Percentiles rank a stretch among this genome's conserved stretches.
These are phyloP conservation scores for Straminergon stramineum DNA, from an alignment of 225 moss, liverwort and hornwort species.

Conservation along the genomic window DNA sequence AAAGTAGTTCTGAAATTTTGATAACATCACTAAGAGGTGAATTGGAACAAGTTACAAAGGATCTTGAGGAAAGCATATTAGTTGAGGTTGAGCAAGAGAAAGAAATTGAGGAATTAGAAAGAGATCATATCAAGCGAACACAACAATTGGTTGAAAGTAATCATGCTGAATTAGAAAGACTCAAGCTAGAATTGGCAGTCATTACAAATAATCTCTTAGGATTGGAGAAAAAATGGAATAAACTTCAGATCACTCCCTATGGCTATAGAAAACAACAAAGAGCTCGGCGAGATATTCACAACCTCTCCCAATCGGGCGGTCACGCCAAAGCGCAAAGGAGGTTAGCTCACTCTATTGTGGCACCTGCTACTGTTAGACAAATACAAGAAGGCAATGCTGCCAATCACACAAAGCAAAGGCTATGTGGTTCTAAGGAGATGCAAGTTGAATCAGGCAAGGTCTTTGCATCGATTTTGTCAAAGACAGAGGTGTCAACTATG, in stretches of 20 bases:
- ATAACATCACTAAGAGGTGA: not conserved
- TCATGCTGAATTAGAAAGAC: no score
- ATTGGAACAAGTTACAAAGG: accelerated
- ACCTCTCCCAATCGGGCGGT: accelerated
- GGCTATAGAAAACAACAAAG: no score
- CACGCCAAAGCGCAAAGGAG: accelerated
- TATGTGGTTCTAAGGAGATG: accelerated
- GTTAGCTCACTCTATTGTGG: accelerated
- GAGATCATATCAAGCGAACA: no score
- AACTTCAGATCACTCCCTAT: no score
- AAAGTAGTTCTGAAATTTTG: not conserved
- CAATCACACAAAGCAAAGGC: not conserved
- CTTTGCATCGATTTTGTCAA: not conserved
- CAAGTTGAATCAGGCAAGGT: not conserved
- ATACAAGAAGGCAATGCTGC: not conserved
- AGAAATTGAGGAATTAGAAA: no score
- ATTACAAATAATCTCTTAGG: no score
- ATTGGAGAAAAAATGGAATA: no score
- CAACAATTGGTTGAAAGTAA: no score
- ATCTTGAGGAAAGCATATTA: not conserved
- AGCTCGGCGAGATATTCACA: no score
- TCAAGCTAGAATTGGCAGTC: no score
- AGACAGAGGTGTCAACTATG: not conserved
- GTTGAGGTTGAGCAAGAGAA: no score
- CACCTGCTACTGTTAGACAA: accelerated